Evolutionary conservation across 768 basidiomycete species (phyloP), one percentile per base, ranked within the genome.

Genomic region (Lactifluus pinguis): DNA sequence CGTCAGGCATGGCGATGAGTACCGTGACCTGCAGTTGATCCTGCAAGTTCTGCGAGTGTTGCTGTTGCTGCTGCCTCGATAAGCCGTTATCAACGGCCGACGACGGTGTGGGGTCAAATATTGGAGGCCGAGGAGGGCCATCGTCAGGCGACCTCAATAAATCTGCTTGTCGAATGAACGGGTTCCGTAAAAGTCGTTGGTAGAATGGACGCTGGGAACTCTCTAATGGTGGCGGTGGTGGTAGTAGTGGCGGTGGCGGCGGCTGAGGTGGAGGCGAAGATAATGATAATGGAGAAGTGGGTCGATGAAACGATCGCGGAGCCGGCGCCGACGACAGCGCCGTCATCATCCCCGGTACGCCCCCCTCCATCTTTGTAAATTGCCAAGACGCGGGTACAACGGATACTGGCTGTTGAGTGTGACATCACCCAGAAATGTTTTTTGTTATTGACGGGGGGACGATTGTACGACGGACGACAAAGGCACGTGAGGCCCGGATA

Each of bases 1-100:
- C 73, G 17, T 76, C 71, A 2, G 84, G 83, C 83, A 84, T 84
- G 17, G 78, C 76, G 49, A 85, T 75, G 60, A 85, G 72, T 3
- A 84, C 80, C 17, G 82, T 77, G 11, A 85, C 74, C 65, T 83
- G 80, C 21, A 83, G 21, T 4, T 10, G 63, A 14, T 57, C 48
- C 5, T 53, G 45, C 10, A 13, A 34, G 32, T 9, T 34, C 32
- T 25, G 25, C 25, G 51, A 6, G 15, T 17, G 30, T 21, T 41
- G 9, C 19, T 34, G 36, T 45, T 57, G 38, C 50, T 57, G 58
- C 19, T 47, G 45, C 11, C 5, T 3, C 21, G 45, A 13, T 5
- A 13, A 14, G 15, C n/a, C 13, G n/a, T 21, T 21, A 13, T 57
- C 57, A 4, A 17, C 25, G 25, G 25, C 25, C 25, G 25, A 4